phyloP scores from a whole-genome alignment of 2,329 filamentous ascomycete genomes.

The Shiraia sp. region DNA sequence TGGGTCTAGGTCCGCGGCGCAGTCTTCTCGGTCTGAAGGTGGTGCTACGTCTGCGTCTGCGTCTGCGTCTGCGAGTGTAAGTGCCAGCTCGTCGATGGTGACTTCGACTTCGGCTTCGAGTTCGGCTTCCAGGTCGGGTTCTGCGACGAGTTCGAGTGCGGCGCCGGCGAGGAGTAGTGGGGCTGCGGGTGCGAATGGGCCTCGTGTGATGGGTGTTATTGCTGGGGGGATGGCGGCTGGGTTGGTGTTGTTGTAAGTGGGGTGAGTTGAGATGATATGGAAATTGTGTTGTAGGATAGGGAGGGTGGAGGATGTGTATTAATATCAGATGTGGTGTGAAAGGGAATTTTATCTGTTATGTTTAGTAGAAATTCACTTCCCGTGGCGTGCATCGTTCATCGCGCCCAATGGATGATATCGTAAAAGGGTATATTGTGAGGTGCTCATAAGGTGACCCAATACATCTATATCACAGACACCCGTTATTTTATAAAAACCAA shows the following conservation, averaged over 20 bases:
- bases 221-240: slow-evolving; percentile 27
- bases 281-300: neutral
- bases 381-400: slow-evolving; percentile 10
- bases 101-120: no score
- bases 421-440: slow-evolving; percentile 35
- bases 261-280: neutral
- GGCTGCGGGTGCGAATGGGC: slow-evolving; percentile 19
- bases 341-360: neutral
- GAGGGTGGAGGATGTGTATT: neutral
- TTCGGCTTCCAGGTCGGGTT: slow-evolving; percentile 5
- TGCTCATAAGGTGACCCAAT: slow-evolving; percentile 14
- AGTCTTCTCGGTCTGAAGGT: no score
- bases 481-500: slow-evolving; percentile 18
- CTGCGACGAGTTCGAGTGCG: slow-evolving; percentile 13
- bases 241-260: slow-evolving; percentile 19
- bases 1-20: no score
- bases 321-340: neutral
- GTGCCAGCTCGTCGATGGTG: slow-evolving; percentile 4
- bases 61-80: neutral
- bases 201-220: slow-evolving; percentile 19
- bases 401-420: no score
- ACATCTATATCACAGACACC: slow-evolving; percentile 13
- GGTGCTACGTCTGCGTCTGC: no score
- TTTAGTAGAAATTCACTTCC: neutral
- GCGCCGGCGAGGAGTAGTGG: slow-evolving; percentile 19